Percentiles rank a stretch among this genome's conserved stretches.
Evolutionary conservation across 768 basidiomycete genomes (phyloP).

Genomic region (Sistotremastrum niveocremeum): DNA sequence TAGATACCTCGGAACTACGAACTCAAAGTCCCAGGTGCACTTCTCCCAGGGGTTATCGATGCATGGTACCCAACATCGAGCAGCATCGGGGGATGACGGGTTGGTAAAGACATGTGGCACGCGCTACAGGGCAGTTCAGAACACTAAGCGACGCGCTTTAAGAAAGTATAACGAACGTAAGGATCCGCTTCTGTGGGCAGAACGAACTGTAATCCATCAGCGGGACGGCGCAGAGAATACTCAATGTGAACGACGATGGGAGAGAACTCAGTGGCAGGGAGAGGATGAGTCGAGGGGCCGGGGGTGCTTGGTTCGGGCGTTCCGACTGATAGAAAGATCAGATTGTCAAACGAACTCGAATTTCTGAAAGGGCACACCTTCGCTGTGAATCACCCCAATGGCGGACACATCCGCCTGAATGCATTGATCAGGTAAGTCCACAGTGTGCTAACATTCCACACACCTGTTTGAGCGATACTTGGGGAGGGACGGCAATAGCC

Average conservation of each 20-base stretch:
- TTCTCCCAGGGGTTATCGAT: slow-evolving; percentile 90
- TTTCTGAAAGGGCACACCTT: slow-evolving; percentile 31
- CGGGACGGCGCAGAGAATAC: slow-evolving; percentile 72
- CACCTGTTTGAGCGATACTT: slow-evolving; percentile 51
- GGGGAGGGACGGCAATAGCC: slow-evolving; percentile 73
- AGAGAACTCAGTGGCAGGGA: slow-evolving; percentile 46
- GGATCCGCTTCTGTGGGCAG: slow-evolving; percentile 72
- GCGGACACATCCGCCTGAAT: slow-evolving; percentile 14
- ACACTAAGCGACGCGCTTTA: background rate
- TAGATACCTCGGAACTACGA: slow-evolving; percentile 77
- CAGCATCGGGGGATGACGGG: slow-evolving; percentile 76
- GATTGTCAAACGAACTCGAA: background rate
- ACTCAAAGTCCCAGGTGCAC: slow-evolving; percentile 97
- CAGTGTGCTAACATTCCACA: slow-evolving; percentile 22
- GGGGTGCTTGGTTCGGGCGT: slow-evolving; percentile 79
- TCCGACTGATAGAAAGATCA: slow-evolving; percentile 26
- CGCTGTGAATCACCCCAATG: slow-evolving; percentile 33
- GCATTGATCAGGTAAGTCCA: slow-evolving; percentile 7
- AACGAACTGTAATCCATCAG: slow-evolving; percentile 77
- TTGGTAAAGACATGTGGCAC: slow-evolving; percentile 89
- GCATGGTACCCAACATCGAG: slow-evolving; percentile 99
- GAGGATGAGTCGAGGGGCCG: slow-evolving; percentile 21
- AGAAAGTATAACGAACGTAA: slow-evolving; percentile 42
- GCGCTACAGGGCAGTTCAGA: slow-evolving; percentile 34
- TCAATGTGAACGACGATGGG: slow-evolving; percentile 65